Base-by-base conservation (phyloP, 2,329 filamentous ascomycete genomes). In the Pseudocercospora pini-densiflorae region DNA sequence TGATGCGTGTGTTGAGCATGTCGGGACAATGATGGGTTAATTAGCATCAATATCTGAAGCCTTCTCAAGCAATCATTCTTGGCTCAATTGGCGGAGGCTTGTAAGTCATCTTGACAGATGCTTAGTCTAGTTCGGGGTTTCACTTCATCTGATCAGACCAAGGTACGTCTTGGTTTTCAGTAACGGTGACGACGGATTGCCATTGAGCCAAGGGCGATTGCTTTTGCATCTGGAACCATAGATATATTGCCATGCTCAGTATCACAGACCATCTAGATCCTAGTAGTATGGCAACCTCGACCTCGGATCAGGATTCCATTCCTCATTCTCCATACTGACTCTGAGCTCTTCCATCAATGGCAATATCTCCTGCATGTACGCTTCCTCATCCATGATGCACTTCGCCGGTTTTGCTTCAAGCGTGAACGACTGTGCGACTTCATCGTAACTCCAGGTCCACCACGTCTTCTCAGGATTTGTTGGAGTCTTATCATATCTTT, bases 361-460 rank as follows among this genome's bases (percentile, higher is more conserved):
- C 68, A 77, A 72, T 59, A 81, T 75, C 23, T 72, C 59, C 63
- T 73, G 59, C 74, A 81, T 76, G 67, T 82, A 82, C 4, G 69
- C 71, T 61, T 77, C 74, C 57, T 81, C 77, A 16, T 73, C 72
- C 55, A 81, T 68, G 8, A 76, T 33, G 1, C 64, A 66, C 64
- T 74, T 78, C 16, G 77, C 67, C 7, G 72, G 64, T 19, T 64
- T 58, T 1, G 76, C 77, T 33, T 74, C 58, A 16, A 83, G 68
- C 5, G 70, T 72, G 51, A 79, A 77, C 1, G 62, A 72, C 61
- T 77, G 71, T 3, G 69, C 74, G 1, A 67, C 51, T 0, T 70
- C 62, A 67, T 79, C 73, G 62, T 73, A 79, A 2, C 60, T 69
- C 79, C 80, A 81, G 6, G 68, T 68, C 80, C 80, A 83, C 79